These are phyloP conservation scores for Coemansia sp. DNA, from an alignment of 192 early-diverging fungal species.

Conservation along the genomic window DNA sequence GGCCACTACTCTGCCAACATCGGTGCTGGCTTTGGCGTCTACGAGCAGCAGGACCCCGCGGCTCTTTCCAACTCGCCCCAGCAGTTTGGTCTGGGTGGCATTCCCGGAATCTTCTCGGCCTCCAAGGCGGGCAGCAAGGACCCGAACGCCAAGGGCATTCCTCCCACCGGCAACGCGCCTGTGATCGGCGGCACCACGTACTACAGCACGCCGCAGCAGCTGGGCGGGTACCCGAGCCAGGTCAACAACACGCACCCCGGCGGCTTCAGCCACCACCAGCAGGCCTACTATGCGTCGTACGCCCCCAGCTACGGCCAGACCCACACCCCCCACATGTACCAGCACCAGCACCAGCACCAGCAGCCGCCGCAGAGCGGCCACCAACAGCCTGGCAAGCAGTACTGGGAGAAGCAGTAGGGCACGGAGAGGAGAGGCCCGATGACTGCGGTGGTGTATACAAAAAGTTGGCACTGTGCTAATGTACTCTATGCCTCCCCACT, in stretches of 20 bases:
- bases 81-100: slow-evolving; percentile 45
- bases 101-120: slow-evolving; percentile 41
- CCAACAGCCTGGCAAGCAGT: slow-evolving; percentile 29
- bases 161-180: slow-evolving; percentile 33
- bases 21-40: slow-evolving; percentile 37
- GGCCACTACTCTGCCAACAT: slow-evolving; percentile 47
- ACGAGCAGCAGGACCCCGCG: slow-evolving; percentile 48
- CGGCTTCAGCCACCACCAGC: slow-evolving; percentile 37
- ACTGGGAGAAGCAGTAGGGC: slow-evolving; percentile 47
- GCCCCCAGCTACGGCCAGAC: slow-evolving; percentile 38
- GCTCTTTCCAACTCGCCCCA: slow-evolving; percentile 40
- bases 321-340: slow-evolving; percentile 47
- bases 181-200: slow-evolving; percentile 50
- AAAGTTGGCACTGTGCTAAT: not conserved
- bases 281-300: slow-evolving; percentile 45
- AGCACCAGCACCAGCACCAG: slow-evolving; percentile 38
- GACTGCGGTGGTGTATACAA: not conserved
- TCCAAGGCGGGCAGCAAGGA: slow-evolving; percentile 42
- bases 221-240: slow-evolving; percentile 44
- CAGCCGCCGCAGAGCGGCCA: slow-evolving; percentile 22
- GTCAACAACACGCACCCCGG: slow-evolving; percentile 34
- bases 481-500: not conserved
- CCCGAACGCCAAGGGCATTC: slow-evolving; percentile 21
- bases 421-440: no score
- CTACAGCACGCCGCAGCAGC: slow-evolving; percentile 50